Evolutionary conservation across 192 early-diverging fungal genomes (phyloP), one percentile per base, ranked within the genome.

Genomic region (Spizellomyces sp.): DNA sequence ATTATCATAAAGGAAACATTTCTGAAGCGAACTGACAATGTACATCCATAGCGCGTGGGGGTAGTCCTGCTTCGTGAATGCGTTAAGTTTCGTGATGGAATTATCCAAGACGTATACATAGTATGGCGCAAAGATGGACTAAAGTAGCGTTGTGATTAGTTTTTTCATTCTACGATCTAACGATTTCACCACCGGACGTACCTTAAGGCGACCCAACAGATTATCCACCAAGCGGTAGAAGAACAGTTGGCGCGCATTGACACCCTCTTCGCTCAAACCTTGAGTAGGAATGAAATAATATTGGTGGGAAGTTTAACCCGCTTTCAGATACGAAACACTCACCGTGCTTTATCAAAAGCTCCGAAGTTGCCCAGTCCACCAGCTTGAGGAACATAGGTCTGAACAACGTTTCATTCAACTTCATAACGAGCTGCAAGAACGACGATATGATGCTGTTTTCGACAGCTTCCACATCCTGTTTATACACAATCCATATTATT

Each of bases 371-470:
- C 94, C 94, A 95, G 44, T 90, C 89, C 42, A 94, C 81, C 50
- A 93, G 77, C 75, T 93, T 92, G 64, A 95, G 80, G 87, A 93
- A 98, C 76, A 98, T 62, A 8, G 96, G 95, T 71, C 92, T 93
- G 92, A 99, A 99, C 50, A 93, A 78, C 14, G 89, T 91, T 75
- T 98, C 97, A 80, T 95, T 99, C 70, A 98, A 81, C 75, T 93
- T 95, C 86, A 96, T 86, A 0, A 94, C 88, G 54, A 96, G 70
- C 61, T 90, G 84, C 81, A 94, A 79, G 70, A 97, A 94, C 6
- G 93, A 86, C 12, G 83, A 79, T 21, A 96, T 86, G 44, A 90
- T 80, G 0, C 84, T 76, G 41, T 86, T 78, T 78, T 96, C 95
- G 4, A 84, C 66, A 27, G 69, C 73, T 5, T 80, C 69, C 12